A percentile compares a stretch with the other conserved stretches of the same genome.
Evolutionary conservation across 1,284 basidiomycete species (phyloP).

Genomic region (Rhodotorula mucilaginosa): DNA sequence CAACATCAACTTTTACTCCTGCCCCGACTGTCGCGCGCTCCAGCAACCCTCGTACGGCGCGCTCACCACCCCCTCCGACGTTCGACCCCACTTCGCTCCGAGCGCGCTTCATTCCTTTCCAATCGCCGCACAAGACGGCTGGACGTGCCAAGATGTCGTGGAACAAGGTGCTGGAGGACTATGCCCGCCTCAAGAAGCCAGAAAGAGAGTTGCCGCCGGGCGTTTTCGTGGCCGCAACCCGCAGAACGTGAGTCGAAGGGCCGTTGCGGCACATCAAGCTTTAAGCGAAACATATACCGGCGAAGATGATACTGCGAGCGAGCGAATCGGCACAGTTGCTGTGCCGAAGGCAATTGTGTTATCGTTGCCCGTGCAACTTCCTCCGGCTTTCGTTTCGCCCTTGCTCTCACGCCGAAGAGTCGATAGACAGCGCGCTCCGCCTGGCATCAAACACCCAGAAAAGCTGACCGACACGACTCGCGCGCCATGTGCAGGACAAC

Average conservation of each 20-base stretch:
- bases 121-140: not conserved
- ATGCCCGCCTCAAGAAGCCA: constrained; percentile 59
- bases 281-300: too few relatives aligned
- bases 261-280: too few relatives aligned
- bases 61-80: too few relatives aligned
- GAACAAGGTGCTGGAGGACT: constrained; percentile 59
- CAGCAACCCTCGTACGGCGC: not conserved
- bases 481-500: constrained; percentile 56
- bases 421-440: too few relatives aligned
- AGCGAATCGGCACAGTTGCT: too few relatives aligned
- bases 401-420: not conserved
- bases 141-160: constrained; percentile 14
- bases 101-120: constrained; percentile 35
- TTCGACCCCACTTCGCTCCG: constrained; percentile 18
- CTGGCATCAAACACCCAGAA: not conserved
- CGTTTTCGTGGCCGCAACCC: constrained; percentile 62
- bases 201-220: constrained; percentile 58
- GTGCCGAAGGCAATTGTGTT: too few relatives aligned
- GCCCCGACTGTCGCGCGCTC: too few relatives aligned
- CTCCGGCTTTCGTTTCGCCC: not conserved
- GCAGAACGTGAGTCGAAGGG: constrained; percentile 44
- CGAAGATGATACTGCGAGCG: too few relatives aligned
- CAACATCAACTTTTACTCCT: too few relatives aligned
- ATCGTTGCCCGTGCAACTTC: too few relatives aligned
- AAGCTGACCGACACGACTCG: too few relatives aligned